Evolutionary conservation across 345 rosid genomes (phyloP).

Genomic region (Firmiana major): DNA sequence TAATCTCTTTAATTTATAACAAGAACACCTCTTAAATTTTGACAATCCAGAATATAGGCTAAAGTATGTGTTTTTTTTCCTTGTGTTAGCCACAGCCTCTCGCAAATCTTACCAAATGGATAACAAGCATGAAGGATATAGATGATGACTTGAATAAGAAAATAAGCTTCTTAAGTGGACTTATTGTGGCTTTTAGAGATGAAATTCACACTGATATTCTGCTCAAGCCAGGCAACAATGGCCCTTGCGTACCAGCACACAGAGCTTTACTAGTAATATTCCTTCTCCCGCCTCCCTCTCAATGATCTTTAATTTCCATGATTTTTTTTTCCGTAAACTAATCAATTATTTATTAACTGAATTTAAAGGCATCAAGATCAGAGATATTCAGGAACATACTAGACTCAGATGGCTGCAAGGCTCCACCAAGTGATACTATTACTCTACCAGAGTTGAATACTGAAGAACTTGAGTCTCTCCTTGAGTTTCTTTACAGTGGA

Average conservation of each 20-base stretch:
- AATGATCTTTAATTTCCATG: not conserved
- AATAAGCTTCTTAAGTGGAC: not conserved
- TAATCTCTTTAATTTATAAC: too few species aligned
- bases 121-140: slow-evolving; percentile 41
- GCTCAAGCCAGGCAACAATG: not conserved
- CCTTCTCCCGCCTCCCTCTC: not conserved
- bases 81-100: not conserved
- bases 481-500: slow-evolving; percentile 73
- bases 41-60: not conserved
- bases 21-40: too few species aligned
- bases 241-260: not conserved
- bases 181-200: not conserved
- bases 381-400: slow-evolving; percentile 48
- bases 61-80: not conserved
- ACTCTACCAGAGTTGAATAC: slow-evolving; percentile 36
- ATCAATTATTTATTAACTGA: too few species aligned
- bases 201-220: not conserved
- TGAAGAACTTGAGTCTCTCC: slow-evolving; percentile 58
- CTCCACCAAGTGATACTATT: slow-evolving; percentile 36
- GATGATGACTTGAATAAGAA: slow-evolving; percentile 27
- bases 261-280: not conserved
- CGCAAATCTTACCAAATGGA: not conserved
- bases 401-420: slow-evolving; percentile 42
- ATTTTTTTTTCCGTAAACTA: too few species aligned
- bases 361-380: slow-evolving; percentile 49